Percentiles rank a stretch among this genome's conserved stretches.
phyloP scores from a whole-genome alignment of 225 moss, liverwort and hornwort genomes.

The Marchantia polymorpha region DNA sequence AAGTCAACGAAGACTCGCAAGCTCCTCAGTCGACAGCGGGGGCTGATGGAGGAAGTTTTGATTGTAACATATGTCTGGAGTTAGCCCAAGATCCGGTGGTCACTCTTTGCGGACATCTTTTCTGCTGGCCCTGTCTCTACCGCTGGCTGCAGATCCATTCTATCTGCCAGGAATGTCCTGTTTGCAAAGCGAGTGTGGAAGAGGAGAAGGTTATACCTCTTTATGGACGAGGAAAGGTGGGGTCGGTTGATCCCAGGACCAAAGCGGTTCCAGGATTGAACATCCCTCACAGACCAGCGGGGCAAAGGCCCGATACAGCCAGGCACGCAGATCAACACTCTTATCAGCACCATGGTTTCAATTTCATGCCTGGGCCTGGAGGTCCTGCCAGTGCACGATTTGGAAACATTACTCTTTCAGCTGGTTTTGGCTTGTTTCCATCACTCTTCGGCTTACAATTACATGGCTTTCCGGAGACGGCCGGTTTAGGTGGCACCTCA shows the following conservation, averaged over 20 bases:
- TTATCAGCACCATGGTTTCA: conserved; percentile 77
- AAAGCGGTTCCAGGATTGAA: conserved; percentile 84
- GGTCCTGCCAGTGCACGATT: conserved; percentile 87
- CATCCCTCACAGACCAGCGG: conserved; percentile 91
- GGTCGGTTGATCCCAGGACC: conserved; percentile 88
- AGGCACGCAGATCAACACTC: conserved; percentile 67
- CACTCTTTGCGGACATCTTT: conserved; percentile 87
- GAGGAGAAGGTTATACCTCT: conserved; percentile 97
- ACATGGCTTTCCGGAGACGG: conserved; percentile 82
- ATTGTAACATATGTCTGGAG: conserved; percentile 95
- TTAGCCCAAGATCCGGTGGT: conserved; percentile 96
- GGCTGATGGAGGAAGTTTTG: conserved; percentile 90
- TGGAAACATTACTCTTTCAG: conserved; percentile 95
- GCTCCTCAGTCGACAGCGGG: conserved; percentile 59
- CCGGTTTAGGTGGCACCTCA: conserved; percentile 63
- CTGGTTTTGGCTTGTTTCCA: conserved; percentile 96
- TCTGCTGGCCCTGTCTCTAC: conserved; percentile 97
- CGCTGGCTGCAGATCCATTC: conserved; percentile 99
- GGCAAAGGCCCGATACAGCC: conserved; percentile 95
- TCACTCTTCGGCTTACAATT: conserved; percentile 95
- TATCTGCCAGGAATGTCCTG: conserved; percentile 92
- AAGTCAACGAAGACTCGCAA: conserved; percentile 56
- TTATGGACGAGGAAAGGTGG: conserved; percentile 88
- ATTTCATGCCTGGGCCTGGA: conserved; percentile 84
- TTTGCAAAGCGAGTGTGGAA: conserved; percentile 94